Percentiles rank a stretch among this genome's conserved stretches.
These are phyloP conservation scores for Dactylonectria macrodidyma DNA, from an alignment of 2,329 filamentous ascomycete species.

Conservation along the genomic window DNA sequence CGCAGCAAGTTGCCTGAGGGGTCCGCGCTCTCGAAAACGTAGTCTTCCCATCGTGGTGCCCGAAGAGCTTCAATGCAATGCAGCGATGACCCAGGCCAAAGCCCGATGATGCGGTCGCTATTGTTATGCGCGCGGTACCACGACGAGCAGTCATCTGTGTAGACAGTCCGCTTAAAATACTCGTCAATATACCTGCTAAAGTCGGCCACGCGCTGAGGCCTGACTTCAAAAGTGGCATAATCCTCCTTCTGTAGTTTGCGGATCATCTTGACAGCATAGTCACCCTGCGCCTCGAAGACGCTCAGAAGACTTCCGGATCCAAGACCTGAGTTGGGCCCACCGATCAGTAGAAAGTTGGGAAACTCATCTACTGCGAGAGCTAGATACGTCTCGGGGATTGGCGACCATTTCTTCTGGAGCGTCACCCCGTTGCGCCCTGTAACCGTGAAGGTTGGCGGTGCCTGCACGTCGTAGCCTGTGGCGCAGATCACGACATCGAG, in stretches of 20 bases:
- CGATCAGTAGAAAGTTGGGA: constrained; percentile 65
- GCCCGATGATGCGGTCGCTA: not conserved
- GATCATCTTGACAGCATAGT: constrained; percentile 43
- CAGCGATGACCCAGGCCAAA: constrained; percentile 21
- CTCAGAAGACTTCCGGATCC: constrained; percentile 62
- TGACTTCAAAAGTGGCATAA: constrained; percentile 21
- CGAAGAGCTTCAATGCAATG: constrained; percentile 22
- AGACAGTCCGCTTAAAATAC: constrained; percentile 31
- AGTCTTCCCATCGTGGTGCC: constrained; percentile 28
- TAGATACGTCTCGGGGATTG: constrained; percentile 60
- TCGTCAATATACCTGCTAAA: constrained; percentile 22
- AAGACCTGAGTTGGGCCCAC: constrained; percentile 64
- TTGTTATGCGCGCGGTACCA: constrained; percentile 13
- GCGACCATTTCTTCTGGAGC: constrained; percentile 57
- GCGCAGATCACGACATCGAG: constrained; percentile 32
- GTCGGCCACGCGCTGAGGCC: too few species aligned
- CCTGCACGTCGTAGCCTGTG: constrained; percentile 26
- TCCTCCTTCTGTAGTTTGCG: constrained; percentile 43
- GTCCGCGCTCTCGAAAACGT: constrained; percentile 1
- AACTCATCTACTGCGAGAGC: constrained; percentile 62
- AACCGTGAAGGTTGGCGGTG: constrained; percentile 51
- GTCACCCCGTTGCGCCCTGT: constrained; percentile 55
- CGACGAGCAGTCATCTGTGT: constrained; percentile 24
- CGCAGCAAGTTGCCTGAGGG: constrained; percentile 13
- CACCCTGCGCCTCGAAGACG: constrained; percentile 62